These are phyloP conservation scores for Talaromyces sp. DNA, from an alignment of 2,329 filamentous ascomycete genomes.

Conservation along the genomic window DNA sequence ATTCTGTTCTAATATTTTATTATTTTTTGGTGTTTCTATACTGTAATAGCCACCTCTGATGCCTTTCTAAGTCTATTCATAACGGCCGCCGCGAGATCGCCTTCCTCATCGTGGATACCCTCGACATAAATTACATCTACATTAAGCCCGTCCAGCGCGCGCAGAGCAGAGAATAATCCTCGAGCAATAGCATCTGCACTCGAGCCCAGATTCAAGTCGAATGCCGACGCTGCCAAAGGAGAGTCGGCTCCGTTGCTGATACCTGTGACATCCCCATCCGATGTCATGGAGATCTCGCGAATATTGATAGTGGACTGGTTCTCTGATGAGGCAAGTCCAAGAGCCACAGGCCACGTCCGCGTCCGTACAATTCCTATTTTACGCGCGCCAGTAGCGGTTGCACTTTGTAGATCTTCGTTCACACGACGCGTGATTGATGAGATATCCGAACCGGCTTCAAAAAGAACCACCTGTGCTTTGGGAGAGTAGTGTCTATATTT, in stretches of 20 bases:
- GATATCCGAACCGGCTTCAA: constrained; percentile 53
- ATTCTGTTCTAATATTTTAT: background rate
- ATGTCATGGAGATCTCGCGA: background rate
- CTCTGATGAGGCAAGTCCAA: constrained; percentile 17
- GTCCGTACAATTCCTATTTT: constrained; percentile 38
- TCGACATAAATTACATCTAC: constrained; percentile 88
- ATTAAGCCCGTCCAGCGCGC: constrained; percentile 73
- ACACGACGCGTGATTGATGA: constrained; percentile 27
- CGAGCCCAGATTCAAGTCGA: constrained; percentile 69
- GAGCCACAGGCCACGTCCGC: constrained; percentile 28
- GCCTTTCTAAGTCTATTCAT: constrained; percentile 82
- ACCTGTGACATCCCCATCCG: background rate
- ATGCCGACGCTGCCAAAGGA: constrained; percentile 25
- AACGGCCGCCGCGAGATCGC: constrained; percentile 78
- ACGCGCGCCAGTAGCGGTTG: constrained; percentile 18
- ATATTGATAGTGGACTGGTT: constrained; percentile 4
- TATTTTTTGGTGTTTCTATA: constrained; percentile 25
- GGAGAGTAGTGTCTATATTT: constrained; percentile 99
- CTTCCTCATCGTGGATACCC: constrained; percentile 65
- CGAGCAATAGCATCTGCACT: constrained; percentile 72
- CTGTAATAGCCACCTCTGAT: constrained; percentile 51
- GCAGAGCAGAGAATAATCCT: constrained; percentile 78
- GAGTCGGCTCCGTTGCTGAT: background rate
- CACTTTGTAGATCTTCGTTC: constrained; percentile 26
- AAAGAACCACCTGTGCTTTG: constrained; percentile 77